Base-by-base conservation (phyloP, 768 basidiomycete species). In the Pisolithus marmoratus region DNA sequence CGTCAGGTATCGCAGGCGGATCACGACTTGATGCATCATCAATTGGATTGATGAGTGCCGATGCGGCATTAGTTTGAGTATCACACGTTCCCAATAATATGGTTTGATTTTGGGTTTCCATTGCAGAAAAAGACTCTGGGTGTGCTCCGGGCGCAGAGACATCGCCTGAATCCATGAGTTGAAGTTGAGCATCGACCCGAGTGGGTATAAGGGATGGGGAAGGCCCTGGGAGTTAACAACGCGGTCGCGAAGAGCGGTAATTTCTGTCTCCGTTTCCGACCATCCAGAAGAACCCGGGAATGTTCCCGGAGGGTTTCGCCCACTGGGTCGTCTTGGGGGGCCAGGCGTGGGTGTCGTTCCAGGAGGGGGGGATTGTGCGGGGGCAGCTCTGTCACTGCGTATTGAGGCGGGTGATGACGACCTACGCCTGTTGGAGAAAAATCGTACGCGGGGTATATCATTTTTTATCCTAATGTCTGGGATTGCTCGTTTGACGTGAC, bases 401-500 rank as follows among this genome's bases (percentile, higher is more conserved):
- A 67, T 50, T 26, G 65, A 67, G 41, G 49, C 48, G 8, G 44
- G 52, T 17, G 55, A 50, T 24, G 65, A 59, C 5, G 59, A n/a
- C 22, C 56, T 44, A 37, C 59, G 60, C 12, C 53, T 42, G n/a
- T 23, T 47, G 3, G 49, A 47, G 58, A 66, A 68, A 27, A 67
- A n/a, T 29, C 60, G 58, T 19, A 67, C 54, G 52, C 57, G 62
- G 37, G 65, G 66, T 11, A 66, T 57, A 24, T 68, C 66, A 29
- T 68, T 68, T 53, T 68, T 59, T 5, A 68, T 66, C 38, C 66
- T 54, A 6, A 65, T 68, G 11, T 54, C 62, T 27, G 66, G 68
- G 9, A 70, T 59, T 42, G 66, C 55, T 24, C 66, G 66, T 42
- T 57, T 56, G 56, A 68, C 60, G 46, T 62, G 60, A 29, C 64